phyloP scores from a whole-genome alignment of 805 yeast genomes.

The Saturnispora dispora region DNA sequence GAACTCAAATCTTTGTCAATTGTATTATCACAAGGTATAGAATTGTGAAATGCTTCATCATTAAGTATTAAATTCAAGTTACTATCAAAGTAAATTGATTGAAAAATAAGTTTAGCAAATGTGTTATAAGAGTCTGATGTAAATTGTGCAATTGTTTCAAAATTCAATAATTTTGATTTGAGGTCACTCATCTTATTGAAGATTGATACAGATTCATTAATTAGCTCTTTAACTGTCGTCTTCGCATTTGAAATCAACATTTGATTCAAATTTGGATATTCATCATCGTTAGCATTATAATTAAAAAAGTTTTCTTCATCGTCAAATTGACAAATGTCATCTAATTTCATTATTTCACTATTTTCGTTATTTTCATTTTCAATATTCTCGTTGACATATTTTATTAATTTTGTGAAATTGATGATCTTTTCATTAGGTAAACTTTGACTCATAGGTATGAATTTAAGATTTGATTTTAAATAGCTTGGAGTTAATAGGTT shows the following conservation, averaged over 20 bases:
- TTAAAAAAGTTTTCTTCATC: conserved; percentile 49
- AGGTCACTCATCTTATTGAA: background rate
- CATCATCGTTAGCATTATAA: conserved; percentile 24
- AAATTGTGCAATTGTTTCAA: background rate
- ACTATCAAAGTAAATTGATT: background rate
- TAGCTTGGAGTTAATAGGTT: background rate
- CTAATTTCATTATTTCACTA: conserved; percentile 18
- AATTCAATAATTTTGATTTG: background rate
- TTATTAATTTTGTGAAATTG: conserved; percentile 45
- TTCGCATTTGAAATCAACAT: conserved; percentile 17
- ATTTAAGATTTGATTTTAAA: background rate
- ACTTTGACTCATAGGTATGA: background rate
- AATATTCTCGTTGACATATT: conserved; percentile 27
- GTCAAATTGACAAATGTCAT: conserved; percentile 47
- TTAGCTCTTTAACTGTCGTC: conserved; percentile 8
- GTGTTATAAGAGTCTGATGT: background rate
- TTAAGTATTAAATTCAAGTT: background rate
- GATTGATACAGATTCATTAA: background rate
- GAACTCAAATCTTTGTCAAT: background rate
- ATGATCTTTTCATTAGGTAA: conserved; percentile 58
- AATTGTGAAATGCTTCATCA: background rate
- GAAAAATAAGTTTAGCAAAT: background rate
- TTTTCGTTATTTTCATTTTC: conserved; percentile 7
- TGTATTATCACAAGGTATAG: background rate
- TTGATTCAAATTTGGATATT: conserved; percentile 22